Percentiles rank a stretch among this genome's conserved stretches.
phyloP scores from a whole-genome alignment of 306 rosid genomes.

The Cyamopsis tetragonoloba region DNA sequence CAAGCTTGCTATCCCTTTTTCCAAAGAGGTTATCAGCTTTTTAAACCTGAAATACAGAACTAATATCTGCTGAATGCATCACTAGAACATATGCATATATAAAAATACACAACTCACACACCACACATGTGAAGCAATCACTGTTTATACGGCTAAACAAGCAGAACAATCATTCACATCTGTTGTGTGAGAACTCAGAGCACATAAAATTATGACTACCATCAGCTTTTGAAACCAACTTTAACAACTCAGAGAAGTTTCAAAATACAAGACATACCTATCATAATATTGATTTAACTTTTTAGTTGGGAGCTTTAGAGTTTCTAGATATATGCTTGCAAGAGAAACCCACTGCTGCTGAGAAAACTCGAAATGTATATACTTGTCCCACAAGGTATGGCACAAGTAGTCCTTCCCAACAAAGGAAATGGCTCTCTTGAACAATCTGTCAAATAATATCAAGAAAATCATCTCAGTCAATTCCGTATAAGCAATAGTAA shows the following conservation, averaged over 20 bases:
- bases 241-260: background rate
- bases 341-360: constrained; percentile 70
- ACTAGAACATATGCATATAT: background rate
- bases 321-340: constrained; percentile 70
- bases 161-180: constrained; percentile 6
- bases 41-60: constrained; percentile 55
- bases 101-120: background rate
- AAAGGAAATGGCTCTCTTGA: constrained; percentile 71
- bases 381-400: constrained; percentile 82
- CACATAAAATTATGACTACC: background rate
- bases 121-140: constrained; percentile 5
- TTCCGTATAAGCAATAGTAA: constrained; percentile 10
- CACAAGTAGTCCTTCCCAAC: constrained; percentile 83
- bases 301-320: constrained; percentile 80
- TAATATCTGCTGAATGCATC: constrained; percentile 23
- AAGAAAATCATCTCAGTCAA: constrained; percentile 24
- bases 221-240: background rate
- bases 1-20: constrained; percentile 50
- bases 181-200: background rate
- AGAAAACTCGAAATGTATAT: constrained; percentile 78
- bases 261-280: constrained; percentile 40
- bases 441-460: constrained; percentile 47
- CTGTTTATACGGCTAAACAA: constrained; percentile 6
- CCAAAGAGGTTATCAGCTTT: constrained; percentile 56
- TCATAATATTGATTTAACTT: constrained; percentile 63